A percentile compares a stretch with the other conserved stretches of the same genome.
Evolutionary conservation across 805 yeast genomes (phyloP).

Genomic region (Hanseniaspora taiwanica): DNA sequence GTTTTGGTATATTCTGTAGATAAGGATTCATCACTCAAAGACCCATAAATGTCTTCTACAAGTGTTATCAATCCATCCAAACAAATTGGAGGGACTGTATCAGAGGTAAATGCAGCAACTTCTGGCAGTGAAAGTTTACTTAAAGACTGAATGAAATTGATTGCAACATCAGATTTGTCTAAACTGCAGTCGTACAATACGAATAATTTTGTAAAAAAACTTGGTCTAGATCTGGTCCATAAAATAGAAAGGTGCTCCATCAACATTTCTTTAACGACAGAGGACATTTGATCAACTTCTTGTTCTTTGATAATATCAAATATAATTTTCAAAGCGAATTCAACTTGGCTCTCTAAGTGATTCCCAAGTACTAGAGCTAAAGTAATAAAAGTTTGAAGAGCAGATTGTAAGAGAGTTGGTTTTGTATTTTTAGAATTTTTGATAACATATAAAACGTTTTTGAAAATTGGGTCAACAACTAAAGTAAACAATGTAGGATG

Average conservation of each 20-base stretch:
- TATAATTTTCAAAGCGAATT: conserved; percentile 51
- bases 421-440: conserved; percentile 51
- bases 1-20: conserved; percentile 12
- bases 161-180: conserved; percentile 68
- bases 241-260: conserved; percentile 72
- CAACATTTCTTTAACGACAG: conserved; percentile 60
- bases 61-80: conserved; percentile 73
- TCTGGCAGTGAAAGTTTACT: conserved; percentile 77
- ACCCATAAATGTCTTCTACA: conserved; percentile 46
- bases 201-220: conserved; percentile 62
- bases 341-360: conserved; percentile 67
- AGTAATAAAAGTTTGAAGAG: conserved; percentile 64
- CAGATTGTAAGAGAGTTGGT: conserved; percentile 54
- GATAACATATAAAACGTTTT: conserved; percentile 67
- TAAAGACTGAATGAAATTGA: conserved; percentile 51
- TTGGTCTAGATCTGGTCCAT: conserved; percentile 63
- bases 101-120: conserved; percentile 64
- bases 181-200: conserved; percentile 84
- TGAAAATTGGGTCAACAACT: conserved; percentile 72
- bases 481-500: conserved; percentile 57
- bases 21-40: conserved; percentile 17
- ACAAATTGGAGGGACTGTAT: conserved; percentile 85
- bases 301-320: conserved; percentile 36
- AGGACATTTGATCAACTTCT: conserved; percentile 16
- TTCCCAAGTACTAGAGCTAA: conserved; percentile 53